These are phyloP conservation scores for Thinopyrum elongatum DNA, from an alignment of 176 grass and related monocot species.

Conservation along the genomic window DNA sequence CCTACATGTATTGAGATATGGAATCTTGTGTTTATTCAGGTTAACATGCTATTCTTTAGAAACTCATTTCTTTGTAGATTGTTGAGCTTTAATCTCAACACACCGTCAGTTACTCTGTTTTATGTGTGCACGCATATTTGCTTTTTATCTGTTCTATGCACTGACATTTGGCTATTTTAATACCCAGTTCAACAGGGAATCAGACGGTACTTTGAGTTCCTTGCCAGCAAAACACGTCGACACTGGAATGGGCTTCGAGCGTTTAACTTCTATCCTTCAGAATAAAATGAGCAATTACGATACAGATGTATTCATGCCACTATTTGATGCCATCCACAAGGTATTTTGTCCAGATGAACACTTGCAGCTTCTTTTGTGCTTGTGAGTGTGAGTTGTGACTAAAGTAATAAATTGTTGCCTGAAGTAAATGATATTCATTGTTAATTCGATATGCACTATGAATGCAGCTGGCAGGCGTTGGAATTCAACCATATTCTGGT, in stretches of 20 bases:
- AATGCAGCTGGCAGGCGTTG: conserved; percentile 54
- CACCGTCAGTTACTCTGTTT: background rate
- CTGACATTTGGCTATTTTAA: conserved; percentile 2
- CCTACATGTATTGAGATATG: conserved; percentile 98
- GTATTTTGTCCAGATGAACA: conserved; percentile 30
- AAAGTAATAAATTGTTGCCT: background rate
- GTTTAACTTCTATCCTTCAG: conserved; percentile 84
- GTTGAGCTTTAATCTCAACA: background rate
- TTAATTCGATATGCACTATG: conserved; percentile 23
- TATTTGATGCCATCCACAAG: conserved; percentile 83
- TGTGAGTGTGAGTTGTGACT: background rate
- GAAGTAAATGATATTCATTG: background rate
- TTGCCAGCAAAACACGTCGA: conserved; percentile 92
- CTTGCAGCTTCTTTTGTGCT: conserved; percentile 20
- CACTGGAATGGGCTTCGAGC: conserved; percentile 87
- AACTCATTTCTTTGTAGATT: background rate
- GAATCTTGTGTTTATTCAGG: conserved; percentile 99
- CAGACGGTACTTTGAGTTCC: conserved; percentile 62
- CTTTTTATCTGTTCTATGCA: background rate
- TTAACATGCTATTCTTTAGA: conserved; percentile 14
- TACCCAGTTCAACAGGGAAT: conserved; percentile 73
- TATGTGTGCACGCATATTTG: background rate
- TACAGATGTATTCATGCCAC: conserved; percentile 72
- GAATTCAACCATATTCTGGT: conserved; percentile 56
- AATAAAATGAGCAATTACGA: conserved; percentile 98